Evolutionary conservation across 2,329 filamentous ascomycete genomes (phyloP).

Genomic region (Beauveria brongniartii): DNA sequence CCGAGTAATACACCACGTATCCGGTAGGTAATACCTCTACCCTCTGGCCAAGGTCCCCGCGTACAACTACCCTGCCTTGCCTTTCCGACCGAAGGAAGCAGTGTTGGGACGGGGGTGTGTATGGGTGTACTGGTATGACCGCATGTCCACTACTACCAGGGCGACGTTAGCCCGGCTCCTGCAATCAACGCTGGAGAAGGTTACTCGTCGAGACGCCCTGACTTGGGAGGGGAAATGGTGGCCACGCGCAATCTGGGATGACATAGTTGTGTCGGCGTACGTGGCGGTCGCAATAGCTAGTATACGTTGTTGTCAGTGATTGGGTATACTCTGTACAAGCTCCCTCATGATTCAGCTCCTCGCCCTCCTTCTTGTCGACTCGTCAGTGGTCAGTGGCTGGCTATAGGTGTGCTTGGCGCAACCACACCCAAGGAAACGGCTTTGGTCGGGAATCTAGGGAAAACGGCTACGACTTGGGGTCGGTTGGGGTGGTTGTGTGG

Average conservation of each 20-base stretch:
- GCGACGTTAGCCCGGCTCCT: conserved; percentile 5
- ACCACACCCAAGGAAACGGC: neutral
- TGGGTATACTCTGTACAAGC: neutral
- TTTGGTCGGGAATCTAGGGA: conserved; percentile 9
- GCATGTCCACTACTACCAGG: conserved; percentile 2
- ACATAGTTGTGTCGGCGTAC: neutral
- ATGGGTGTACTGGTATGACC: neutral
- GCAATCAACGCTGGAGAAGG: neutral
- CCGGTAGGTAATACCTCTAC: neutral
- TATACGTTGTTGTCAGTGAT: neutral
- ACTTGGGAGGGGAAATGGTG: neutral
- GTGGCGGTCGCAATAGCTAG: neutral
- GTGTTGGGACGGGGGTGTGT: conserved; percentile 3
- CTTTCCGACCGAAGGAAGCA: conserved; percentile 5
- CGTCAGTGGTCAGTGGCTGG: neutral
- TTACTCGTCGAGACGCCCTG: conserved; percentile 3
- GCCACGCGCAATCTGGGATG: neutral
- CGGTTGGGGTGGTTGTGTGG: conserved; percentile 6
- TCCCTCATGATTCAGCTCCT: neutral
- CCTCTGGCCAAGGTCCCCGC: conserved; percentile 4
- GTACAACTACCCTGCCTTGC: conserved; percentile 1
- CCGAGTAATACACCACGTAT: conserved; percentile 1
- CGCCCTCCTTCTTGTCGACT: neutral
- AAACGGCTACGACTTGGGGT: conserved; percentile 9
- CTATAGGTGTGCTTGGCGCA: neutral